Base-by-base conservation (phyloP, 441 rosid genomes). In the Pelargonium fulgidum region DNA sequence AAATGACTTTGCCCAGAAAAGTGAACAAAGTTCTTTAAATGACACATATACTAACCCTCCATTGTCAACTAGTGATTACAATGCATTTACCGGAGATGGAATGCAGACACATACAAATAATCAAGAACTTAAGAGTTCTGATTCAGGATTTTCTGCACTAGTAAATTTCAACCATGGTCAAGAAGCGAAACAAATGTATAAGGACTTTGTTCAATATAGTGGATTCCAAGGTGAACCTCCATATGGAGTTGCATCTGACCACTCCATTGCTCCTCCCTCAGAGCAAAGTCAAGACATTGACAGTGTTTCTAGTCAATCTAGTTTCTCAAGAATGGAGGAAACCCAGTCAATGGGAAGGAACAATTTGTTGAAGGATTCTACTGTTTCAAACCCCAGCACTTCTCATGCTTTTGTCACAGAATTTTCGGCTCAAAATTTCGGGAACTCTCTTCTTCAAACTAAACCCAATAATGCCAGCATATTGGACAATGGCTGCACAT, bases 311-410 rank as follows among this genome's bases (percentile, higher is more conserved):
- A 64, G 62, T 70, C 74, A 62, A 65, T 80, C 76, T 70, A 75
- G 66, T 78, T 39, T 65, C 52, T 48, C 41, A 45, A 73, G 72
- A 58, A 65, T 19, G 62, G 81, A 74, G 65, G 80, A 75, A 50
- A 50, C 76, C 48, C 76, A 64, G 17, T 72, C 79, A 66, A 81
- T 74, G 68, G 87, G 78, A 72, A 81, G 73, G 64, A 83, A 72
- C 68, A 79, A 75, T 59, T 76, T 66, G 62, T 70, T 54, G 3
- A 76, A 70, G 79, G 76, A 76, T 72, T 77, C 77, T 58, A 16
- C 78, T 19, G 45, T 64, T 44, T 47, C 64, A 62, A 67, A 62
- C 73, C 45, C 50, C 4, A 36, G 66, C 24, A 52, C 69, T 64
- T 71, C 76, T 29, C 75, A 10, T 66, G 70, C 44, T 62, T 63